Conservation (phyloP, 192 early-diverging fungal species). For the Haplosporangium gracile region DNA sequence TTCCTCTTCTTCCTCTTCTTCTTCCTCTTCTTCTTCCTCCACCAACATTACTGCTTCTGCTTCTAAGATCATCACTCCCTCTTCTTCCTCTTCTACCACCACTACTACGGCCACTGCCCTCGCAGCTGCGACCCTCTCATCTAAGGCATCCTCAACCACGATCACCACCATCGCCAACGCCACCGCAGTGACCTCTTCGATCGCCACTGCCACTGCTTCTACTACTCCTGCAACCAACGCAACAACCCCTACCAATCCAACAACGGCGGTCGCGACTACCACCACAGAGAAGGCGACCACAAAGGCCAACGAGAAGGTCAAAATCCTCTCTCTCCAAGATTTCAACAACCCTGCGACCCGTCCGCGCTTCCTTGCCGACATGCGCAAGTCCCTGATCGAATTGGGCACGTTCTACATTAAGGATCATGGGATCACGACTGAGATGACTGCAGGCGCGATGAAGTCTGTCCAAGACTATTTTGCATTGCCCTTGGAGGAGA, state of each 20-base stretch:
- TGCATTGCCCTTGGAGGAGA: conserved; percentile 67
- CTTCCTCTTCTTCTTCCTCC: conserved; percentile 5
- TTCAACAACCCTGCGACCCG: conserved; percentile 36
- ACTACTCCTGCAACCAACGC: background rate
- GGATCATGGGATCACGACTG: conserved; percentile 56
- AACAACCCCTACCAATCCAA: background rate
- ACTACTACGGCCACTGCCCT: too few relatives aligned
- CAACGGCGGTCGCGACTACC: background rate
- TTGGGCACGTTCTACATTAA: conserved; percentile 73
- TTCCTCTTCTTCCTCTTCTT: conserved; percentile 8
- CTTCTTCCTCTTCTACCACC: background rate
- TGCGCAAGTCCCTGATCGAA: conserved; percentile 65
- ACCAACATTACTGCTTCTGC: background rate
- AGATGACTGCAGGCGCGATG: conserved; percentile 56
- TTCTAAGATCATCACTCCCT: background rate
- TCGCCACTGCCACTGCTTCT: background rate
- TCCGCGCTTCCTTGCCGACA: conserved; percentile 56
- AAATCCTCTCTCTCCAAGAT: conserved; percentile 42
- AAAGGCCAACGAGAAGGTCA: conserved; percentile 4
- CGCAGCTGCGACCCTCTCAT: background rate
- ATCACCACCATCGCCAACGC: background rate
- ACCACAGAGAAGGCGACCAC: background rate
- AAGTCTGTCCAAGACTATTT: conserved; percentile 61
- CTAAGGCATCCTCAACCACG: background rate
- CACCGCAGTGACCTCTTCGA: background rate